Evolutionary conservation across 2,329 filamentous ascomycete genomes (phyloP).

Genomic region (Fusarium circinatum): DNA sequence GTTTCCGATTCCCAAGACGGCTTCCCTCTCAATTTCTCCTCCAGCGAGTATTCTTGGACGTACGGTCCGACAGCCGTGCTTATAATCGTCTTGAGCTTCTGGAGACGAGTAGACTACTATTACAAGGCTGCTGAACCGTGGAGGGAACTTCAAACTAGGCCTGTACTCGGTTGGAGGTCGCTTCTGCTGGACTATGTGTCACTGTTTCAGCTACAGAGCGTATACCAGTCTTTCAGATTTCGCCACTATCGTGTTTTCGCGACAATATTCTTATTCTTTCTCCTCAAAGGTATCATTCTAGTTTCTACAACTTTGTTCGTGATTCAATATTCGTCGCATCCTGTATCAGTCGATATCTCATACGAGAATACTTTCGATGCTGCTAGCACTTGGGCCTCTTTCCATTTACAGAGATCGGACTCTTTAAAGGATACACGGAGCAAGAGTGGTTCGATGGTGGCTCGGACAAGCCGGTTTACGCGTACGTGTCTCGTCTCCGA

Average conservation of each 20-base stretch:
- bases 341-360: not conserved
- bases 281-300: not conserved
- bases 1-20: fast-evolving
- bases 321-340: not conserved
- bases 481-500: not conserved
- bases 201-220: not conserved
- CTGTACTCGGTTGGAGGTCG: fast-evolving
- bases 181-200: not conserved
- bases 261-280: fast-evolving
- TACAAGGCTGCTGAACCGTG: not conserved
- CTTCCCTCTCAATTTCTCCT: not conserved
- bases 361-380: not conserved
- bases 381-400: not conserved
- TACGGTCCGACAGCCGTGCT: not conserved
- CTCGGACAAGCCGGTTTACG: not conserved
- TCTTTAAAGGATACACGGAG: too few species aligned
- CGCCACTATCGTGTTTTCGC: fast-evolving
- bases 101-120: not conserved
- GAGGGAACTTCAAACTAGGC: not conserved
- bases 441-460: not conserved
- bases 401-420: not conserved
- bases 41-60: not conserved
- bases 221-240: fast-evolving
- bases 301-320: not conserved
- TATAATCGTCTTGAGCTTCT: not conserved